Percentiles rank a stretch among this genome's conserved stretches.
These are phyloP conservation scores for Paramecium biaurelia DNA, from an alignment of 73 alveolate species.

Conservation along the genomic window DNA sequence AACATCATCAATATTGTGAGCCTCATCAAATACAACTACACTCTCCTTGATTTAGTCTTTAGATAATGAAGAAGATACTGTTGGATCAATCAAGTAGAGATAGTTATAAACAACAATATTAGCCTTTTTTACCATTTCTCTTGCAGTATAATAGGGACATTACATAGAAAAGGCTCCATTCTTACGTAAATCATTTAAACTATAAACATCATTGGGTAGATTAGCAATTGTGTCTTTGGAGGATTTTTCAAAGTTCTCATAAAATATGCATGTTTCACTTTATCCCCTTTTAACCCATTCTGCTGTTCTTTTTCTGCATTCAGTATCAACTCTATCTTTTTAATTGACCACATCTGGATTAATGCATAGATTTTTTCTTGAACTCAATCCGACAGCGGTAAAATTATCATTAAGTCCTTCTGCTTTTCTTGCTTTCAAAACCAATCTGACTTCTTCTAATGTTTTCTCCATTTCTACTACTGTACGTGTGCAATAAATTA, in stretches of 20 bases:
- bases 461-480: constrained; percentile 89
- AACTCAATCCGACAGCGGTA: constrained; percentile 57
- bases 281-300: constrained; percentile 74
- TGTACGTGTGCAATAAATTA: constrained; percentile 87
- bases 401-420: constrained; percentile 63
- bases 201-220: constrained; percentile 72
- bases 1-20: constrained; percentile 87
- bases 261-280: constrained; percentile 67
- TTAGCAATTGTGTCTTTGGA: constrained; percentile 46
- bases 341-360: constrained; percentile 71
- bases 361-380: constrained; percentile 80
- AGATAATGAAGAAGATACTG: constrained; percentile 64
- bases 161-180: constrained; percentile 70
- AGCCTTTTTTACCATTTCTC: constrained; percentile 66
- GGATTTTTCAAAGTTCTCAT: constrained; percentile 67
- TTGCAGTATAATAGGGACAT: constrained; percentile 84
- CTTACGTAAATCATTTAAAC: constrained; percentile 75
- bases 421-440: constrained; percentile 66
- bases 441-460: constrained; percentile 77
- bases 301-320: constrained; percentile 80
- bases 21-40: constrained; percentile 83
- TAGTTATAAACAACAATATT: constrained; percentile 82
- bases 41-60: constrained; percentile 58
- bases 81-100: constrained; percentile 82
- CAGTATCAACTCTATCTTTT: constrained; percentile 75